A percentile compares a stretch with the other conserved stretches of the same genome.
phyloP scores from a whole-genome alignment of 306 rosid species.

The Crataegus laevigata region DNA sequence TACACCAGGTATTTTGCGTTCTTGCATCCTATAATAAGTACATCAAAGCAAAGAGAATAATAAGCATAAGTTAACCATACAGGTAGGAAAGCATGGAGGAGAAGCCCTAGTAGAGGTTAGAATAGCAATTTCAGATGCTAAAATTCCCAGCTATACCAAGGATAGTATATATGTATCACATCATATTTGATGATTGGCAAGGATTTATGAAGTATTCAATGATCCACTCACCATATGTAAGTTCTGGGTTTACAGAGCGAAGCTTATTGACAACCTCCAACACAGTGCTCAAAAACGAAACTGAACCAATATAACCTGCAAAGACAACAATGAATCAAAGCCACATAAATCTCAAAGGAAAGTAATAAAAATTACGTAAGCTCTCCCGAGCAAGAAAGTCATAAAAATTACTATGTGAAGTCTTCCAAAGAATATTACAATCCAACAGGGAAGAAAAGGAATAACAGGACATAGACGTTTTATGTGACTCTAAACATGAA shows the following conservation, averaged over 20 bases:
- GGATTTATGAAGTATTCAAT: background rate
- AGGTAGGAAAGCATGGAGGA: background rate
- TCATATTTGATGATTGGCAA: background rate
- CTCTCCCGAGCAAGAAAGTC: background rate
- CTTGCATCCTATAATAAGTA: background rate
- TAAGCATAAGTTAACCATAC: background rate
- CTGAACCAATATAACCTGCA: conserved; percentile 81
- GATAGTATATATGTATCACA: background rate
- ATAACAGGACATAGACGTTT: background rate
- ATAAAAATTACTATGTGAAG: background rate
- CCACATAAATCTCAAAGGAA: background rate
- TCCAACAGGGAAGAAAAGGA: background rate
- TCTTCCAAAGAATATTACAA: background rate
- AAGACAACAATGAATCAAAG: background rate
- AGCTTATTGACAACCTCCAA: conserved; percentile 69
- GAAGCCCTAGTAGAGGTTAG: background rate
- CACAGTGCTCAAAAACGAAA: conserved; percentile 63
- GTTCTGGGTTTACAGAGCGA: conserved; percentile 61
- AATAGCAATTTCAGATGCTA: background rate
- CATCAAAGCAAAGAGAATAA: background rate
- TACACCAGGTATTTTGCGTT: background rate
- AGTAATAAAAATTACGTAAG: background rate
- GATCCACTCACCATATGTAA: conserved; percentile 47
- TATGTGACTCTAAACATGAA: background rate
- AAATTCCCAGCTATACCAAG: background rate